Evolutionary conservation across 1,284 basidiomycete genomes (phyloP), one percentile per base, ranked within the genome.

Genomic region (Fomitiporia mediterranea): DNA sequence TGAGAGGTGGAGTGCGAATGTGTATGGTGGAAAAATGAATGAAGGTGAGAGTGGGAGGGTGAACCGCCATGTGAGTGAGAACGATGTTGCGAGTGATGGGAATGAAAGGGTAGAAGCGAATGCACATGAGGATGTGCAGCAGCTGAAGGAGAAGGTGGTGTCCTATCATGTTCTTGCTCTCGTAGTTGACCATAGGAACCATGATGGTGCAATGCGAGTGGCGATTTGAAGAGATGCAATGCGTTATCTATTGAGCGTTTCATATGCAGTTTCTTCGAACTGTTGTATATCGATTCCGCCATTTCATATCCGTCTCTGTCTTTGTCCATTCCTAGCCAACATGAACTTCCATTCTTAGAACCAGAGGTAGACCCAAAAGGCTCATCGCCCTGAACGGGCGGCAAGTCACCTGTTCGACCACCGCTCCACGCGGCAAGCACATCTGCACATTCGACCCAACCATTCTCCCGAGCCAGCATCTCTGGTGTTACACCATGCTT

Each of bases 401-500:
- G 53, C 30, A 59, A 34, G 35, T 56, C 58, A 23, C 51, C 54
- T 30, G 25, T 50, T 30, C 58, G 39, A 5, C 50, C 39, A 23
- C 53, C 58, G 19, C 35, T 30, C 57, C 57, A 58, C 17, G 51
- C 50, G n/a, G 23, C 51, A 23, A 59, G 42, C 17, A 53, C 7
- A n/a, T 59, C 58, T 17, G 58, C 58, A 38, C 58, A 59, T 15
- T 59, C 58, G 15, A 59, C 34, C 58, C 58, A 59, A 7, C 58
- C 58, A 37, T 47, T 55, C 34, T 59, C 54, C 9, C 53, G 53
- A 9, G 58, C 58, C 25, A 59, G 58, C 49, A 48, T 52, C 40
- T 53, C 47, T 15, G 78, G 73, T 0, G 73, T 75, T 39, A 77
- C 66, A 46, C 77, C 77, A 60, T 76, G 71, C 66, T 80, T 80